A percentile compares a stretch with the other conserved stretches of the same genome.
phyloP scores from a whole-genome alignment of 2,329 filamentous ascomycete genomes.

The Dichotomopilus funicola region DNA sequence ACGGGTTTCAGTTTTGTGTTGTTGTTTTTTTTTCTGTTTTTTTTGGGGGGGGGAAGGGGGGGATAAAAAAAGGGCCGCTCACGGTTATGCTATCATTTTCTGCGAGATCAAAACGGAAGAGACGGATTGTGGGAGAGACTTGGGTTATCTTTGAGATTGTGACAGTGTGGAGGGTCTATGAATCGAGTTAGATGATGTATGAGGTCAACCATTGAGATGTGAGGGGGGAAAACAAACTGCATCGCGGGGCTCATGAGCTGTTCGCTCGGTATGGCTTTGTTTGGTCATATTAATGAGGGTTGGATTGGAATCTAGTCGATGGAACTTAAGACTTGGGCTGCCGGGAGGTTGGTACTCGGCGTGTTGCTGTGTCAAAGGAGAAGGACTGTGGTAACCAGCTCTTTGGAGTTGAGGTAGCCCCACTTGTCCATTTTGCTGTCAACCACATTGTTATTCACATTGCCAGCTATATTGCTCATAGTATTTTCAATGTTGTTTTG shows the following conservation, averaged over 20 bases:
- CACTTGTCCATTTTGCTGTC: no score
- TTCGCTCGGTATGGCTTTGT: conserved; percentile 60
- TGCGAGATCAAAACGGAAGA: conserved; percentile 59
- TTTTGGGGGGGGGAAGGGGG: neutral
- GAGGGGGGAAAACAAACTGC: conserved; percentile 36
- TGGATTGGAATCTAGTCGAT: neutral
- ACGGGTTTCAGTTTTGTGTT: conserved; percentile 17
- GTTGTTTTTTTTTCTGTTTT: conserved; percentile 8
- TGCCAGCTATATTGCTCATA: no score
- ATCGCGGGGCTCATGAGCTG: conserved; percentile 66
- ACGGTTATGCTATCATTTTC: conserved; percentile 43
- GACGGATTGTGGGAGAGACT: conserved; percentile 60
- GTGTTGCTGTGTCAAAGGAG: no score
- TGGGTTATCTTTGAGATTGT: conserved; percentile 53
- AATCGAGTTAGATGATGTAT: neutral
- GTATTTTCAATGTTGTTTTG: no score
- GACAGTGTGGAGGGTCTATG: conserved; percentile 52
- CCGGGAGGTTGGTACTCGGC: no score
- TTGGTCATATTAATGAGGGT: conserved; percentile 21
- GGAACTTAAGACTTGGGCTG: neutral
- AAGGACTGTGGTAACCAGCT: no score
- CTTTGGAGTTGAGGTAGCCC: no score
- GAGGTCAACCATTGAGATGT: no score
- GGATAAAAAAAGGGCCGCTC: conserved; percentile 14
- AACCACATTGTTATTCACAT: no score